These are phyloP conservation scores for Metschnikowia koreensis DNA, from an alignment of 805 yeast genomes.

Conservation along the genomic window DNA sequence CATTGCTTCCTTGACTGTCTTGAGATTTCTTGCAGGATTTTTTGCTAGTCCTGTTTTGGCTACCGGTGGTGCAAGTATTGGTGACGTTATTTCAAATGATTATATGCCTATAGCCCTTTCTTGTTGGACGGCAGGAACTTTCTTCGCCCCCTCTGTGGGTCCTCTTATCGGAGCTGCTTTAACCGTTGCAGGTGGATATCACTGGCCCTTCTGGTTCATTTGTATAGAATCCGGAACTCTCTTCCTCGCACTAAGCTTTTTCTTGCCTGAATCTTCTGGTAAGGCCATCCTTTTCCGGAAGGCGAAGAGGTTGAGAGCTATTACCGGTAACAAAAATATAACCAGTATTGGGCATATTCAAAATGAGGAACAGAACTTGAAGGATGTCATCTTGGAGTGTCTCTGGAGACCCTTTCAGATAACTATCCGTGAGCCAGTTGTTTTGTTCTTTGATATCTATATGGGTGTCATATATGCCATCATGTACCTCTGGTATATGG, in stretches of 20 bases:
- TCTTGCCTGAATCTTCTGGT: conserved; percentile 16
- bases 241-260: conserved; percentile 9
- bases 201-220: conserved; percentile 17
- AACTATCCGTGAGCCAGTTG: conserved; percentile 13
- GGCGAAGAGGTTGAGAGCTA: conserved; percentile 15
- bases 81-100: conserved; percentile 46
- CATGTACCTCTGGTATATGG: conserved; percentile 17
- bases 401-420: conserved; percentile 16
- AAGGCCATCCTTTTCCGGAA: conserved; percentile 16
- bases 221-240: conserved; percentile 13
- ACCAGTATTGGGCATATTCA: conserved; percentile 16
- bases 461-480: conserved; percentile 15
- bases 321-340: conserved; percentile 15
- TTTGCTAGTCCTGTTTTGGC: conserved; percentile 56
- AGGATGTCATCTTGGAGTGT: conserved; percentile 11
- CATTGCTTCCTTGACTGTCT: conserved; percentile 49
- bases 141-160: conserved; percentile 56
- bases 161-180: conserved; percentile 58
- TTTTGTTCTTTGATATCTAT: conserved; percentile 15
- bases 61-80: conserved; percentile 58
- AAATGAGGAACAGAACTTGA: conserved; percentile 6
- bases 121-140: conserved; percentile 53
- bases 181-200: conserved; percentile 20
- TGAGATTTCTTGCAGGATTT: conserved; percentile 54
- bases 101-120: conserved; percentile 48